Base-by-base conservation (phyloP, 305 asterid genomes). In the Fraxinus velutina region DNA sequence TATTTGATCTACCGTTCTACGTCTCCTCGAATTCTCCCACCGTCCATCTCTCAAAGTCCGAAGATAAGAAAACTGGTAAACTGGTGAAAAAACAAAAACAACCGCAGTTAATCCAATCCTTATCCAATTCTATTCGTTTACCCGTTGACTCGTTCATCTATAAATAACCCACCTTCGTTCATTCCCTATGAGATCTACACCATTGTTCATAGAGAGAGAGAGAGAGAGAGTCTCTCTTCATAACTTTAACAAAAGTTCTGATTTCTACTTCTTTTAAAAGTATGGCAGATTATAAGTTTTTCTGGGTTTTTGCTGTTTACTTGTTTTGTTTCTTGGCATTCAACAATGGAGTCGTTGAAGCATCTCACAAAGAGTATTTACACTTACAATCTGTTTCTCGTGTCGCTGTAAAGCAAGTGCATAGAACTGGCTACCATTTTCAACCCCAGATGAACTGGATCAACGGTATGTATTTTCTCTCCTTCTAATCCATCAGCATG, bases 81-180 rank as follows among this genome's bases (percentile, higher is more conserved):
- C 32, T 29, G 30, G 13, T 66, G 6, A 71, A 24, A 71, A 24
- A 10, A 29, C 24, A 2, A 42, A 79, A 73, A 21, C 8, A 80
- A 73, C 83, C 73, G 73, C 27, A 32, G 57, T 68, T 27, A 44
- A 81, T 19, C 57, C 80, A 57, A 80, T 57, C 47, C 19, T 52
- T 47, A 47, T 32, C 29, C 66, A 29, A 27, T 2, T 71, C 19
- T 50, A 17, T 44, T 44, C 9, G 0, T 30, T 30, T 0, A 44
- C 27, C 19, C 17, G 1, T 73, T 73, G 86, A 80, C 86, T 74
- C 44, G 79, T 82, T 71, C 78, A 55, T 77, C 89, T 81, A 83
- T 83, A 86, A 86, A 83, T 86, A 78, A 73, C 5, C 60, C 22
- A 2, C 21, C n/a, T 52, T 42, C 7, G 66, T 36, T 62, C 79